phyloP scores from a whole-genome alignment of 768 basidiomycete genomes.

The Lentinula sp. region DNA sequence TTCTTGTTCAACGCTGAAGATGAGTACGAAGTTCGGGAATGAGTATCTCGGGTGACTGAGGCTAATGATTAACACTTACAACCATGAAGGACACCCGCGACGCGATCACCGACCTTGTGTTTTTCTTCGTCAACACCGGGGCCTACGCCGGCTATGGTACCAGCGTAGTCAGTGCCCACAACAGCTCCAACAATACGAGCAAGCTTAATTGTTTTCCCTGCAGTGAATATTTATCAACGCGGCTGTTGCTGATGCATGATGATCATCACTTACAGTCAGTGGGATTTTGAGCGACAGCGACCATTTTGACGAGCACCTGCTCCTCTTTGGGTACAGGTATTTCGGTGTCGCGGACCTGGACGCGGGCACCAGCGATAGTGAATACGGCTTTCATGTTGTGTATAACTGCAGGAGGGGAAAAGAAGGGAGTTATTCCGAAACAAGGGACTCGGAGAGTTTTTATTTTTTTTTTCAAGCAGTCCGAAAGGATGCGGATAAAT shows the following conservation, averaged over 20 bases:
- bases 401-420: not conserved
- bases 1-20: not conserved
- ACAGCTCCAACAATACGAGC: constrained; percentile 3
- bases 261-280: constrained; percentile 4
- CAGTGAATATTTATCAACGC: not conserved
- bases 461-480: not conserved
- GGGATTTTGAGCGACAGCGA: constrained; percentile 12
- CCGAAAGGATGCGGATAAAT: not conserved
- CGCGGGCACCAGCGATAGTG: not conserved
- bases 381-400: constrained; percentile 2
- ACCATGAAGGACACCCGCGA: constrained; percentile 9
- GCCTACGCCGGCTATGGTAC: constrained; percentile 5
- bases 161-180: constrained; percentile 8
- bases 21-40: not conserved
- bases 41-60: no score
- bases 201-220: constrained; percentile 4
- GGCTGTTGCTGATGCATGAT: not conserved
- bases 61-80: not conserved
- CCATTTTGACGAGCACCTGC: constrained; percentile 11
- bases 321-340: constrained; percentile 9
- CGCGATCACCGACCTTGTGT: constrained; percentile 4
- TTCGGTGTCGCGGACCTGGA: not conserved
- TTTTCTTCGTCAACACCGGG: not conserved
- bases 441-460: not conserved
- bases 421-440: not conserved